Evolutionary conservation across 1,284 basidiomycete genomes (phyloP), one percentile per base, ranked within the genome.

Genomic region (Moniliella sp.): DNA sequence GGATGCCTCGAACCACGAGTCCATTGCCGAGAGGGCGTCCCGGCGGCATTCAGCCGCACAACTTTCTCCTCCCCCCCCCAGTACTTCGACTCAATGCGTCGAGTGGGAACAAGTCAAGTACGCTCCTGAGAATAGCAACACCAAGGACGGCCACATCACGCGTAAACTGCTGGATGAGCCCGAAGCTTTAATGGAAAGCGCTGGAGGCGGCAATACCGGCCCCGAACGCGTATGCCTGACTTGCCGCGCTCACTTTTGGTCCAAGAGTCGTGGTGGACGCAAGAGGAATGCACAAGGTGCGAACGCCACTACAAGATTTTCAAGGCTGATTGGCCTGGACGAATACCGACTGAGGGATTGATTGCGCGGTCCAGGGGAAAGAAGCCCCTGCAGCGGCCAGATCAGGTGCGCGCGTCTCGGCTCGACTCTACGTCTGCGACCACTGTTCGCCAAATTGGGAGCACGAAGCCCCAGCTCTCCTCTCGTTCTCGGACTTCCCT

Each of bases 201-300:
- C 26, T 5, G 5, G 7, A 5, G 5, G 7, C 31, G 15, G 15
- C 10, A 16, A 15, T n/a, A 32, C 31, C 7, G 50, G 52, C 0
- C 45, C 46, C 10, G 31, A 38, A 15, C 50, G 50, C 31, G 35
- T 38, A 5, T 59, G 56, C 30, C 30, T 44, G 13, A 59, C 55
- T 10, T 59, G 56, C 28, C 46, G 51, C 5, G 42, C 45, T 3
- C 41, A 36, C 0, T 59, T 56, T 32, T 50, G 47, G 40, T 48
- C 50, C 8, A 54, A 48, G 52, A 56, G 36, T 48, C 46, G 13
- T 59, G 56, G 56, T 59, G 50, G 52, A 45, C 45, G n/a, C 52
- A 54, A 4, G 55, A 56, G 35, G 55, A 59, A 32, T 59, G 56
- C 21, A 37, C 41, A 4, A 40, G 56, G 10, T 59, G 56, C 33